A percentile compares a stretch with the other conserved stretches of the same genome.
phyloP scores from a whole-genome alignment of 176 grass and related monocot genomes.

The Sorghum bicolor region Sorghum_bicolor_NCBIv3 NC_012872.2:10663501-10664000 shows the following conservation, averaged over 20 bases:
- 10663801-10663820: constrained; percentile 22
- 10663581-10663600: not conserved
- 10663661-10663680: not conserved
- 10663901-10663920: constrained; percentile 4
- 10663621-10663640: not conserved
- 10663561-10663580: no score
- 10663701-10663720: constrained; percentile 36
- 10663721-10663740: not conserved
- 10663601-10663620: not conserved
- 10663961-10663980: not conserved
- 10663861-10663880: not conserved
- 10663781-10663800: not conserved
- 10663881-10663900: not conserved
- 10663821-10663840: constrained; percentile 30
- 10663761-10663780: not conserved
- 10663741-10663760: constrained; percentile 17
- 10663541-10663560: not conserved
- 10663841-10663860: not conserved
- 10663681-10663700: not conserved
- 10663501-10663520: no score
- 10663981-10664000: not conserved
- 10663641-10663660: not conserved
- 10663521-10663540: not conserved
- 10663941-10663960: not conserved
- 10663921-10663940: not conserved